Evolutionary conservation across 2,329 filamentous ascomycete species (phyloP).

Genomic region (Rasamsonia emersonii): DNA sequence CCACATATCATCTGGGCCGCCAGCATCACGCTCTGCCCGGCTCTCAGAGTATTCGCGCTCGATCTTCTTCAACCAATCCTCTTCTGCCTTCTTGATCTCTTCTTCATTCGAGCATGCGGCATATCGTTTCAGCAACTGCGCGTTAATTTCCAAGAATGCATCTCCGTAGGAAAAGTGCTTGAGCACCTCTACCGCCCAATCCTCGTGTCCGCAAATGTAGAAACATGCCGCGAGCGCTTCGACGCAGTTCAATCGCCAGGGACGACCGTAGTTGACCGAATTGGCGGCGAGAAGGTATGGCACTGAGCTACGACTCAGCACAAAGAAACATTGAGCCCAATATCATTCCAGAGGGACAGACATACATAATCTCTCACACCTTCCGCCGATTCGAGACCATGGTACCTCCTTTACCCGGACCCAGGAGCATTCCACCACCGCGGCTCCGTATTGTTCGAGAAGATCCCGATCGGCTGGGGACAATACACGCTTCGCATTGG

Average conservation of each 20-base stretch:
- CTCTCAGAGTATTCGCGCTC: slow-evolving; percentile 83
- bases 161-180: slow-evolving; percentile 80
- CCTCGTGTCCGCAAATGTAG: slow-evolving; percentile 79
- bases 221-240: slow-evolving; percentile 91
- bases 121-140: slow-evolving; percentile 71
- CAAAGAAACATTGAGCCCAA: slow-evolving; percentile 1
- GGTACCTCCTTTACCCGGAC: slow-evolving; percentile 85
- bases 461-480: slow-evolving; percentile 75
- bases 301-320: slow-evolving; percentile 74
- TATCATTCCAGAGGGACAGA: not conserved
- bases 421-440: slow-evolving; percentile 97
- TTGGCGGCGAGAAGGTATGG: slow-evolving; percentile 96
- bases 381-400: slow-evolving; percentile 84
- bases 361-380: slow-evolving; percentile 68
- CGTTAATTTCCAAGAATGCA: slow-evolving; percentile 86
- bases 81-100: slow-evolving; percentile 73
- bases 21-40: slow-evolving; percentile 54
- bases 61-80: slow-evolving; percentile 79
- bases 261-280: slow-evolving; percentile 92
- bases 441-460: slow-evolving; percentile 81
- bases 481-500: slow-evolving; percentile 79
- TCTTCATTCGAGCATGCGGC: slow-evolving; percentile 74
- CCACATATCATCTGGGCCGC: slow-evolving; percentile 64
- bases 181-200: slow-evolving; percentile 82
- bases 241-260: slow-evolving; percentile 90